These are phyloP conservation scores for Cordyceps pruinosa DNA, from an alignment of 2,329 filamentous ascomycete genomes.

Conservation along the genomic window DNA sequence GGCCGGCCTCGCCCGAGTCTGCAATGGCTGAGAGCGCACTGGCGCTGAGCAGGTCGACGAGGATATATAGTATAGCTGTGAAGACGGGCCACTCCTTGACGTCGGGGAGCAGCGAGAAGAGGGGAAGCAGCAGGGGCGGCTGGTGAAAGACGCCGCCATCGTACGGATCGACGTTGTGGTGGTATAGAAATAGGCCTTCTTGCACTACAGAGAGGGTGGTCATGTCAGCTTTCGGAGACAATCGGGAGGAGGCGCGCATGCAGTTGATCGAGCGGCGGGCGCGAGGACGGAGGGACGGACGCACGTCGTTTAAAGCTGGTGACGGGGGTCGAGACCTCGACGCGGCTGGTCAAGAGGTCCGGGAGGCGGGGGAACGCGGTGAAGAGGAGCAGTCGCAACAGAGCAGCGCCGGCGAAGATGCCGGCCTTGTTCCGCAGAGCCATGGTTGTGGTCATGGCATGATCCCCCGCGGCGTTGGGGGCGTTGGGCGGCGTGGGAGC, in stretches of 20 bases:
- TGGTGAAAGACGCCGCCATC: slow-evolving; percentile 81
- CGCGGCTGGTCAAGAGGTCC: slow-evolving; percentile 77
- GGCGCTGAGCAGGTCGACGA: slow-evolving; percentile 76
- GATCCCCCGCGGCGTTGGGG: slow-evolving; percentile 13
- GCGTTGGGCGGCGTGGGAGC: neutral
- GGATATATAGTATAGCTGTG: slow-evolving; percentile 72
- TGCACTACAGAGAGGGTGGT: slow-evolving; percentile 56
- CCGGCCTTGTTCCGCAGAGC: slow-evolving; percentile 35
- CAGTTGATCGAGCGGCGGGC: neutral
- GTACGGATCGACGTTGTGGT: slow-evolving; percentile 93
- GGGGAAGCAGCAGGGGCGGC: slow-evolving; percentile 80
- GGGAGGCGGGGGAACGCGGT: slow-evolving; percentile 75
- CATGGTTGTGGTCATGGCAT: slow-evolving; percentile 33
- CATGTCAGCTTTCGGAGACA: slow-evolving; percentile 5
- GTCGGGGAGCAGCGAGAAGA: slow-evolving; percentile 83
- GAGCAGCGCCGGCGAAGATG: slow-evolving; percentile 69
- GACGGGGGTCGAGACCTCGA: slow-evolving; percentile 93
- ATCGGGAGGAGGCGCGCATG: neutral
- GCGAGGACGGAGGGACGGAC: slow-evolving; percentile 25
- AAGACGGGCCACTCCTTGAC: slow-evolving; percentile 59
- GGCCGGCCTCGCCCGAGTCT: slow-evolving; percentile 68
- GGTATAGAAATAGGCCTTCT: slow-evolving; percentile 93
- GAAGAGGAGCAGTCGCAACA: slow-evolving; percentile 74
- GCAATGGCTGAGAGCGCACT: slow-evolving; percentile 73
- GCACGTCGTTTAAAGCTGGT: slow-evolving; percentile 96